Conservation (phyloP, 2,329 filamentous ascomycete species). For the Fusarium cyanostomum region DNA sequence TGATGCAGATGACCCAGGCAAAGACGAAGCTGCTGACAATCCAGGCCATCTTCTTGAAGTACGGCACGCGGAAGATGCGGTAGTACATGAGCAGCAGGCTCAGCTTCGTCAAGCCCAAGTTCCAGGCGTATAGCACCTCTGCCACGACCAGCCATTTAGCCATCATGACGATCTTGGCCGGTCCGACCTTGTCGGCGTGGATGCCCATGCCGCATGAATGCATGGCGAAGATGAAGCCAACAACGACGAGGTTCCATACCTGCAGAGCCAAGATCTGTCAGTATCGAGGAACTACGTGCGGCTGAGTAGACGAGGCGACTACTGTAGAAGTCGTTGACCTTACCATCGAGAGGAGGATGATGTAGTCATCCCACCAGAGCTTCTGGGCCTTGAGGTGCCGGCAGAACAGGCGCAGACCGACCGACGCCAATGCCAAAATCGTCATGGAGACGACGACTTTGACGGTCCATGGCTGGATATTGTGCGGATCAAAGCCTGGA, state of each 20-base stretch:
- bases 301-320: background rate
- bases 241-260: slow-evolving; percentile 54
- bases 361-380: slow-evolving; percentile 62
- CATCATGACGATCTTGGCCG: slow-evolving; percentile 52
- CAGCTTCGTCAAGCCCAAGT: slow-evolving; percentile 60
- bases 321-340: background rate
- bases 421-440: slow-evolving; percentile 50
- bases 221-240: slow-evolving; percentile 61
- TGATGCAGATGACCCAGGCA: slow-evolving; percentile 58
- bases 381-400: slow-evolving; percentile 54
- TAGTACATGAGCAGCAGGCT: slow-evolving; percentile 62
- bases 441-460: slow-evolving; percentile 54
- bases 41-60: slow-evolving; percentile 55
- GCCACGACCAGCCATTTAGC: slow-evolving; percentile 59
- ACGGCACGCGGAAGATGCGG: slow-evolving; percentile 59
- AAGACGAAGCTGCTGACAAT: slow-evolving; percentile 55
- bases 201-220: slow-evolving; percentile 57
- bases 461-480: slow-evolving; percentile 56
- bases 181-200: slow-evolving; percentile 53
- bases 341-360: slow-evolving; percentile 60
- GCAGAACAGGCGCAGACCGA: slow-evolving; percentile 53
- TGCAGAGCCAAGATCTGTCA: slow-evolving; percentile 24
- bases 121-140: slow-evolving; percentile 59
- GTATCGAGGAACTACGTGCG: background rate
- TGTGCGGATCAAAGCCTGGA: slow-evolving; percentile 37